Base-by-base conservation (phyloP, 2,329 filamentous ascomycete species). In the Monilinia polystroma region DNA sequence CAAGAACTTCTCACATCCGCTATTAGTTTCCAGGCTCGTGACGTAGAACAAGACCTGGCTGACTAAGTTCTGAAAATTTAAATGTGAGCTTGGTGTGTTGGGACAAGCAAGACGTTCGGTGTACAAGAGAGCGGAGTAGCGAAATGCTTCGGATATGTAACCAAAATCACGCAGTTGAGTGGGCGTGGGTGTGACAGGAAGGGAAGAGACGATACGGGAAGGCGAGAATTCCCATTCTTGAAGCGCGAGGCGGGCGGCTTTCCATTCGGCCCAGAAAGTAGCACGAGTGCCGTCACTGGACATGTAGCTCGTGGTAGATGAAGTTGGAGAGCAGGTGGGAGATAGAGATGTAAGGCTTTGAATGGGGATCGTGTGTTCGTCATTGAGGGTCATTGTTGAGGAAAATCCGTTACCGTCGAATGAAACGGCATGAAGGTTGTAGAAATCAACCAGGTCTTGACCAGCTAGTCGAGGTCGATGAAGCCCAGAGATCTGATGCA, bases 121-220 rank as follows among this genome's bases (percentile, higher is more conserved):
- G 80, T 97, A 97, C 14, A 97, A 84, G 45, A 97, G 83, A 0
- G 93, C 93, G 0, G 93, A 89, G 77, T 95, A 93, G 23, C 93
- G 90, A 82, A 97, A 97, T 14, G 90, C 90, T 77, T 97, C 92
- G 26, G 91, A 96, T 62, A 97, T 89, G 73, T 93, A 91, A 45
- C 88, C 84, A 14, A 97, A 82, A 70, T 96, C 92, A 29, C 87
- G 83, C 1, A 90, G 79, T 76, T 95, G 90, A 10, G 83, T 83
- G 12, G 84, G 80, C 0, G 84, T 84, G 1, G 84, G 81, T 8
- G 71, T 71, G 55, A 78, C 78, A 20, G 83, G 82, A 14, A 87
- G 80, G 11, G 82, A 83, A 4, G 82, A 77, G 18, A 82, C 78
- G 14, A 87, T 77, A 11, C 83, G 79, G 8, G 80, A 77, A 0